Evolutionary conservation across 495 filamentous ascomycete species (phyloP).

Genomic region (Cryomyces antarcticus): DNA sequence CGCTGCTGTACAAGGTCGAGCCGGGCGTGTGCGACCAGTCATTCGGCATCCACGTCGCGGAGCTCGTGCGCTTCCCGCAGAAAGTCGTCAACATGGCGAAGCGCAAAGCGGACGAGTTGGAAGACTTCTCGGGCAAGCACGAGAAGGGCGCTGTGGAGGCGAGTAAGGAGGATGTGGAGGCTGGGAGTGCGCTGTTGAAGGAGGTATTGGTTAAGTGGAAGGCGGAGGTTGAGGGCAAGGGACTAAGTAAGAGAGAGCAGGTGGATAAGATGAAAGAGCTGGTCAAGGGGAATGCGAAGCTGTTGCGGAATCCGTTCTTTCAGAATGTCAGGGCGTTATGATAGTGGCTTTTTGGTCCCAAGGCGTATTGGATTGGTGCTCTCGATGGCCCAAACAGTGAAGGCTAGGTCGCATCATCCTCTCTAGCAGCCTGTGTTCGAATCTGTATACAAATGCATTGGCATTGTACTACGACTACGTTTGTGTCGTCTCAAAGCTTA

Average conservation of each 20-base stretch:
- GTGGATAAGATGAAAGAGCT: constrained; percentile 59
- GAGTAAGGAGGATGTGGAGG: constrained; percentile 69
- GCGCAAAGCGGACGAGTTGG: constrained; percentile 90
- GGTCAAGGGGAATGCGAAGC: constrained; percentile 44
- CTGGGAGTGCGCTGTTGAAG: constrained; percentile 76
- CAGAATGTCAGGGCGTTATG: constrained; percentile 66
- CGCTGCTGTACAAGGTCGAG: constrained; percentile 87
- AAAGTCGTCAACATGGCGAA: constrained; percentile 99
- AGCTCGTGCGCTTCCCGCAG: constrained; percentile 90
- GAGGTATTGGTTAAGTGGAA: constrained; percentile 79
- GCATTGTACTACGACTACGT: too few relatives aligned
- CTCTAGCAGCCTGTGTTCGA: too few relatives aligned
- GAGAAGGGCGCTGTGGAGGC: constrained; percentile 34
- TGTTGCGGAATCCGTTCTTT: constrained; percentile 76
- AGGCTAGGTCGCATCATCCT: too few relatives aligned
- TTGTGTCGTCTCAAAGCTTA: too few relatives aligned
- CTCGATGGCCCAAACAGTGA: too few relatives aligned
- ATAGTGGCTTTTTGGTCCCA: not conserved
- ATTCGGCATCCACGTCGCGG: constrained; percentile 95
- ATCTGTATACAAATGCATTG: too few relatives aligned
- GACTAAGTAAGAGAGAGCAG: constrained; percentile 58
- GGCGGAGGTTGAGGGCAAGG: constrained; percentile 44
- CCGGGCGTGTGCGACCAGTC: constrained; percentile 90
- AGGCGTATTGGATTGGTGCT: too few relatives aligned
- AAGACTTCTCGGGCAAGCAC: constrained; percentile 75